These are phyloP conservation scores for Macadamia integrifolia DNA, from an alignment of 164 flowering plant species.

Conservation along the genomic window DNA sequence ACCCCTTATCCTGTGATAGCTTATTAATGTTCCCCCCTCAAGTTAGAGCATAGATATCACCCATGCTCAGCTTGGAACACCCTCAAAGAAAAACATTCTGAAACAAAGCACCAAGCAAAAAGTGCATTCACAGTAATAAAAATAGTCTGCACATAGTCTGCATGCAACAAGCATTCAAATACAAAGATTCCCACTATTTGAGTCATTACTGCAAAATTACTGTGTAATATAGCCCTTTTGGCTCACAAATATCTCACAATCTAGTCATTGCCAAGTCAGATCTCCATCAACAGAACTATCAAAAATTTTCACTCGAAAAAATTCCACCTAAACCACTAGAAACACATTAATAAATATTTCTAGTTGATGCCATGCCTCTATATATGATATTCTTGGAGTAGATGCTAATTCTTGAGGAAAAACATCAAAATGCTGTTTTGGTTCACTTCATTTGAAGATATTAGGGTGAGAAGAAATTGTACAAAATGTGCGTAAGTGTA, in stretches of 20 bases:
- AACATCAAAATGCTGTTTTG: not conserved
- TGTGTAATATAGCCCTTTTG: not conserved
- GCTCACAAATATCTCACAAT: not conserved
- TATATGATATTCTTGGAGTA: too few species aligned
- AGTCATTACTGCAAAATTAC: not conserved
- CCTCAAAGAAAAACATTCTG: too few species aligned
- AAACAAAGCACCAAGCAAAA: not conserved
- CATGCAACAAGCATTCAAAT: not conserved
- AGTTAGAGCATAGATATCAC: too few species aligned
- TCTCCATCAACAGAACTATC: not conserved
- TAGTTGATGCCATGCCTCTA: not conserved
- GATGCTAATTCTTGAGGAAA: too few species aligned
- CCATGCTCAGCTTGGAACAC: too few species aligned
- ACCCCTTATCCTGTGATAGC: too few species aligned
- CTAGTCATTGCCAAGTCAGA: not conserved
- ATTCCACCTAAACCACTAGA: not conserved
- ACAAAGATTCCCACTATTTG: not conserved
- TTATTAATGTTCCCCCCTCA: too few species aligned
- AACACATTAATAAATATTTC: not conserved
- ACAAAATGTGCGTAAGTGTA: not conserved
- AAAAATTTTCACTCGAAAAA: too few species aligned
- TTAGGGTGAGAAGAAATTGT: too few species aligned
- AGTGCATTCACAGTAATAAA: not conserved
- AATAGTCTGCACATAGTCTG: not conserved
- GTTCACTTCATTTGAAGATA: not conserved